These are phyloP conservation scores for Betula pendula DNA, from an alignment of 306 rosid species.

Conservation along the genomic window DNA sequence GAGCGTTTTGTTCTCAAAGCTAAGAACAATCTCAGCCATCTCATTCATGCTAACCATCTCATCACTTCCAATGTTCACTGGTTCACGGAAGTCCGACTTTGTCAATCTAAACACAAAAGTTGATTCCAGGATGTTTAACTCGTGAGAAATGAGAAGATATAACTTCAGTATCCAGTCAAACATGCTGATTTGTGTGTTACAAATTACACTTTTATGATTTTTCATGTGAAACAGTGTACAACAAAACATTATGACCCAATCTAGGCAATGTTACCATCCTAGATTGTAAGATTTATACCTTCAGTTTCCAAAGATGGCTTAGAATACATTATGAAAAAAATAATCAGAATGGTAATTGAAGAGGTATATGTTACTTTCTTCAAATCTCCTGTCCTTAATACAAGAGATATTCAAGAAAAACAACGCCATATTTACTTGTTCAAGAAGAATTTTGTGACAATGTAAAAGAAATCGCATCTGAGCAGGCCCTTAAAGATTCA, in stretches of 20 bases:
- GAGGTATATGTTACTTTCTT: neutral
- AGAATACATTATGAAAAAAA: neutral
- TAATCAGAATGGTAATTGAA: neutral
- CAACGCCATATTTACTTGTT: neutral
- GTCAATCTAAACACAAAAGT: slow-evolving; percentile 62
- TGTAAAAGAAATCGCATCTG: neutral
- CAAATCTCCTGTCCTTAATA: neutral
- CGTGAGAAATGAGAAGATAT: slow-evolving; percentile 8
- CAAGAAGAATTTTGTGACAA: neutral
- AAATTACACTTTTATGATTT: neutral
- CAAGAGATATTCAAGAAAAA: neutral
- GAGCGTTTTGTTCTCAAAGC: slow-evolving; percentile 80
- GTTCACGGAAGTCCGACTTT: slow-evolving; percentile 93
- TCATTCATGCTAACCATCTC: slow-evolving; percentile 99
- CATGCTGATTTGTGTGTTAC: neutral
- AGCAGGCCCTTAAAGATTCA: no score
- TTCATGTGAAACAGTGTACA: neutral
- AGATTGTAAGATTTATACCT: neutral
- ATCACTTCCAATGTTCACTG: slow-evolving; percentile 96
- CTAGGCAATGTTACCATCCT: neutral
- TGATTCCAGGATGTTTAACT: neutral
- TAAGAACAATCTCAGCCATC: slow-evolving; percentile 93
- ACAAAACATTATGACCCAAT: neutral
- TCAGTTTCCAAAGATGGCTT: neutral
- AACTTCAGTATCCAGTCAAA: neutral